Evolutionary conservation across 2,329 filamentous ascomycete genomes (phyloP).

Genomic region (Dactylellina sp.): DNA sequence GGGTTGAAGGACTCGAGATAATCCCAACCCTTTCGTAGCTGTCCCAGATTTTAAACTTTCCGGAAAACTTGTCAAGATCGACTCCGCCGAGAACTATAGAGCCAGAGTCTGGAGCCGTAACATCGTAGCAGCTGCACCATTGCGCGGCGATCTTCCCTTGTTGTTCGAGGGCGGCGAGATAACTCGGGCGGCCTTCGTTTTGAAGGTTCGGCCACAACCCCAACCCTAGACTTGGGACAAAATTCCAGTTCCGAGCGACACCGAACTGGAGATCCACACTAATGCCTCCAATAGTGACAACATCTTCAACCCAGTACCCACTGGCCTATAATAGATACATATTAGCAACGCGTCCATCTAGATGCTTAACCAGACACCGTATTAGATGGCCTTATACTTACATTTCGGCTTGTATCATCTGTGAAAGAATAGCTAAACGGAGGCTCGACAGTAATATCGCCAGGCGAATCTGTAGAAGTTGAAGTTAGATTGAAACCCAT

Average conservation of each 20-base stretch:
- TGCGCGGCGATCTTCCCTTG: constrained; percentile 26
- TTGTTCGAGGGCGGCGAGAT: constrained; percentile 15
- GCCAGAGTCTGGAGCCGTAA: constrained; percentile 13
- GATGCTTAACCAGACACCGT: too few relatives aligned
- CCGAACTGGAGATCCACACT: constrained; percentile 23
- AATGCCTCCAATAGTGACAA: background rate
- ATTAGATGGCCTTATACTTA: background rate
- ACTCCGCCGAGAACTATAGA: constrained; percentile 33
- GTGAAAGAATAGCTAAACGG: background rate
- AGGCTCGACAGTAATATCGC: background rate
- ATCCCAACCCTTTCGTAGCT: constrained; percentile 5
- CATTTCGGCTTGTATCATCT: background rate
- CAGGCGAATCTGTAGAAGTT: background rate
- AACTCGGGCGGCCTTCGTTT: constrained; percentile 4
- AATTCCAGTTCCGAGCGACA: constrained; percentile 25
- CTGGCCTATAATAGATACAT: constrained; percentile 3
- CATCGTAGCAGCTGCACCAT: constrained; percentile 31
- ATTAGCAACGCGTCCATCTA: background rate
- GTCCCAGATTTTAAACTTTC: constrained; percentile 28
- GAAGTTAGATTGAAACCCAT: background rate
- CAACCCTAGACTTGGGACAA: constrained; percentile 23
- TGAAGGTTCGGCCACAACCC: constrained; percentile 8
- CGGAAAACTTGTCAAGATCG: constrained; percentile 27
- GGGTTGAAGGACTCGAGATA: constrained; percentile 9
- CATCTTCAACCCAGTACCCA: constrained; percentile 29